phyloP scores from a whole-genome alignment of 352 stramenopile species.

The Phytophthora ramorum region DNA sequence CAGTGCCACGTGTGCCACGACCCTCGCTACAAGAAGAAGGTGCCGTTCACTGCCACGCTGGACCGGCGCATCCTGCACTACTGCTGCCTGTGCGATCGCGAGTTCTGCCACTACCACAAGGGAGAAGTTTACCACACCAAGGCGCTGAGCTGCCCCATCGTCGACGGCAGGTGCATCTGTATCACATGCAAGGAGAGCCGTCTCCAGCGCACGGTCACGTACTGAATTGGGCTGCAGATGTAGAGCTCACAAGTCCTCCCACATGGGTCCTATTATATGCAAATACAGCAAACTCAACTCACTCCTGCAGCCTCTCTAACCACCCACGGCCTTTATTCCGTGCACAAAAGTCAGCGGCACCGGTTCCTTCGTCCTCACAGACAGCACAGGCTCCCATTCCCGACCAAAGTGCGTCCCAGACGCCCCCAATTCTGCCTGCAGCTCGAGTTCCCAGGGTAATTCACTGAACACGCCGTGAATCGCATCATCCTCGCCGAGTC shows the following conservation, averaged over 20 bases:
- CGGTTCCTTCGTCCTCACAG: constrained; percentile 5
- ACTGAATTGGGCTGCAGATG: constrained; percentile 28
- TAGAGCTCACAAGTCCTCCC: constrained; percentile 10
- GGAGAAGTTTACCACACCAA: constrained; percentile 82
- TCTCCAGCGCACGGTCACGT: constrained; percentile 61
- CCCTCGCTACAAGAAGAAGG: constrained; percentile 64
- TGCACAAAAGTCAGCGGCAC: constrained; percentile 27
- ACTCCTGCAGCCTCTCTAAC: background rate
- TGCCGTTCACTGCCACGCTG: constrained; percentile 69
- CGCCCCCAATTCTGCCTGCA: constrained; percentile 35
- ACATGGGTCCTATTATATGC: constrained; percentile 16
- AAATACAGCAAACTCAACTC: constrained; percentile 16
- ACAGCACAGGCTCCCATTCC: constrained; percentile 38
- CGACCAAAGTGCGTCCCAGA: constrained; percentile 41
- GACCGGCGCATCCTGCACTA: constrained; percentile 83
- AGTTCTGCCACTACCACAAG: constrained; percentile 89
- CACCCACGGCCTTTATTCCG: constrained; percentile 1
- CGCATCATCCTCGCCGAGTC: constrained; percentile 55
- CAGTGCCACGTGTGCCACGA: constrained; percentile 84
- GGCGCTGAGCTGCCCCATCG: constrained; percentile 77
- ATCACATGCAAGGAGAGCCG: constrained; percentile 70
- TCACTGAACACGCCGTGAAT: constrained; percentile 45
- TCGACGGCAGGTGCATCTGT: constrained; percentile 82
- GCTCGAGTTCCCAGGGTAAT: constrained; percentile 37
- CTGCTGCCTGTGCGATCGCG: constrained; percentile 77